Base-by-base conservation (phyloP, 2,329 filamentous ascomycete genomes). In the Aspergillus hiratsukae region DNA sequence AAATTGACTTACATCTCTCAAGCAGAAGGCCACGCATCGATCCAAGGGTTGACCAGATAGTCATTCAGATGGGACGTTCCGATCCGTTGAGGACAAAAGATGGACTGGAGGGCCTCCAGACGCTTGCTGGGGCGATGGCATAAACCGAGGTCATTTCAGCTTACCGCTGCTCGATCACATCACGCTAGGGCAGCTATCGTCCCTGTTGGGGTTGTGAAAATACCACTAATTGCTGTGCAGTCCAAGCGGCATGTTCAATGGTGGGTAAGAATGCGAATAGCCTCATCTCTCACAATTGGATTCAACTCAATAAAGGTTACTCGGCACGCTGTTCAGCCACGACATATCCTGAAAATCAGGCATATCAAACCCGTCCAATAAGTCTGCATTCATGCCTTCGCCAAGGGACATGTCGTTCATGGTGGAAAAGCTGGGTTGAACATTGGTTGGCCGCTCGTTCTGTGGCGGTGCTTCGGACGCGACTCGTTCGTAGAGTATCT, bases 311-410 rank as follows among this genome's bases (percentile, higher is more conserved):
- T 66, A 67, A 2, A 70, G 51, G 58, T 64, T 69, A 35, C 66
- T 71, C 1, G 69, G 68, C 11, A 71, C 68, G 35, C 69, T 71
- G 43, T 70, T 68, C 11, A 71, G 49, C 69, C 69, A 71, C 6
- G 68, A 70, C 67, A 71, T 71, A 53, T 71, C 67, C 48, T 69
- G 67, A n/a, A 70, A 68, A 40, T 71, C 69, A 1, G 63, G 61
- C 4, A 69, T 48, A 35, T 70, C 66, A 45, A 70, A 64, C 1
- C 56, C 58, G 25, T 70, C 66, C 11, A 70, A 48, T 3, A 69
- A 56, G 11, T 61, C 54, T 0, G 63, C 53, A 50, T 66, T 63
- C 25, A 69, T 62, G 6, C 65, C 65, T 48, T 69, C 69, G 23
- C 66, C 67, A 11, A 70, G 57, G 0, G 66, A 61, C n/a, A 66